Base-by-base conservation (phyloP, 441 rosid species). In the Aquilaria agallochum region DNA sequence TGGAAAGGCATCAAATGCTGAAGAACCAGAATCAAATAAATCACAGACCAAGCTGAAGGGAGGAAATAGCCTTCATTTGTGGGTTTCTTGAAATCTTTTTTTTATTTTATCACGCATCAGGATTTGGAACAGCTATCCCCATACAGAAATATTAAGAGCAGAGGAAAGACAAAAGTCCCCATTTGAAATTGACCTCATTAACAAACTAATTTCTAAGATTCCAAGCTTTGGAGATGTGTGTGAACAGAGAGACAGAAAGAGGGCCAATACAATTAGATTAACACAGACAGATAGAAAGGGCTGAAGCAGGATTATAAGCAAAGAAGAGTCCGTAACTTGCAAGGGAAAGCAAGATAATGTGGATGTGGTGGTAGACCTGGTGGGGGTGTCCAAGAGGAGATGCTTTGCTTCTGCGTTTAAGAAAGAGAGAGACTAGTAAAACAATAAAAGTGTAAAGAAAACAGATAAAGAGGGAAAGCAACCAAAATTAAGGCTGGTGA, bases 351-450 rank as follows among this genome's bases (percentile, higher is more conserved):
- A 81, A 65, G 69, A 59, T 58, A 64, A 64, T 63, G 69, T 59
- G 78, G 68, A 47, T 20, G 7, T 36, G 42, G 3, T 55, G 42
- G 42, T 36, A 20, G 27, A 20, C 27, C 27, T 20, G 27, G 42
- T 36, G 42, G 42, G 53, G 72, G 49, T 68, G 78, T 70, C 76
- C 34, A 69, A 73, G 80, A 73, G 76, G 62, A 70, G 87, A 85
- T 89, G 77, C 96, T 84, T 87, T 89, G 87, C 88, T 81, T 92
- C 72, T 74, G 64, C 75, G 75, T 78, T 65, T 62, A 47, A 63
- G 11, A 66, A 30, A 62, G 36, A 52, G 51, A 63, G 31, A 15
- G 3, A 59, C n/a, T 4, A 2, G 36, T 11, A 50, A 31, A 5
- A 11, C 14, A 44, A 31, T 11, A 54, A 14, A 32, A n/a, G 11